Conservation (phyloP, 116 monocot genomes). For the Dioscorea cayenensis region DNA sequence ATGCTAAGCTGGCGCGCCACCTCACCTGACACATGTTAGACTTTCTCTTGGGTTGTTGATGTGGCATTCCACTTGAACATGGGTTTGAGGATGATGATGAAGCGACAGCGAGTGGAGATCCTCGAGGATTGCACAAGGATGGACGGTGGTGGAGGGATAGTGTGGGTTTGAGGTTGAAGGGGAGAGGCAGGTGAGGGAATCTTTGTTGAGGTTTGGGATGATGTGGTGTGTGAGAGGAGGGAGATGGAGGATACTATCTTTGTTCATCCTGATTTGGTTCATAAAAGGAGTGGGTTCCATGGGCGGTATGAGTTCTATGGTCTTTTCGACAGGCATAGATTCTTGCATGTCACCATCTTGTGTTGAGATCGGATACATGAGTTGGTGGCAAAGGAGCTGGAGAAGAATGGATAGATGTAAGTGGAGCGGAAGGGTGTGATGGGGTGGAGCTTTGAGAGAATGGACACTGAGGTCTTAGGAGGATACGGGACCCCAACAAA, state of each 20-base stretch:
- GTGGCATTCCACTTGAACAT: too few species aligned
- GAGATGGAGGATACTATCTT: slow-evolving; percentile 91
- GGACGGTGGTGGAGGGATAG: neutral
- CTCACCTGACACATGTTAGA: too few species aligned
- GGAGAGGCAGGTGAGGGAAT: neutral
- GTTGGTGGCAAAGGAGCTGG: slow-evolving; percentile 46
- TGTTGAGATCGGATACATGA: slow-evolving; percentile 72
- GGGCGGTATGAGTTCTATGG: slow-evolving; percentile 56
- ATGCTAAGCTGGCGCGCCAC: too few species aligned
- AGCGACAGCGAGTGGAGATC: slow-evolving; percentile 20
- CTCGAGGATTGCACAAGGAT: neutral
- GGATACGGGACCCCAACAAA: neutral
- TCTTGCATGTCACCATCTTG: slow-evolving; percentile 67
- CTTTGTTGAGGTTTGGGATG: slow-evolving; percentile 39
- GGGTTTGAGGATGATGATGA: neutral
- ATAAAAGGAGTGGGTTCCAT: neutral
- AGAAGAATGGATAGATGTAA: neutral
- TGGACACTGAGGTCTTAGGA: slow-evolving; percentile 48
- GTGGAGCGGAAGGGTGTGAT: slow-evolving; percentile 40
- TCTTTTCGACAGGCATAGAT: slow-evolving; percentile 83
- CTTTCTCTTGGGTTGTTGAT: too few species aligned
- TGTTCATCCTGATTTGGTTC: slow-evolving; percentile 27
- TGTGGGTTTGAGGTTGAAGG: neutral
- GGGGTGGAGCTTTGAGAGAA: slow-evolving; percentile 55
- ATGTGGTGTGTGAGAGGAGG: slow-evolving; percentile 54